Evolutionary conservation across 768 basidiomycete genomes (phyloP).

Genomic region (Tephrocybe sp.): DNA sequence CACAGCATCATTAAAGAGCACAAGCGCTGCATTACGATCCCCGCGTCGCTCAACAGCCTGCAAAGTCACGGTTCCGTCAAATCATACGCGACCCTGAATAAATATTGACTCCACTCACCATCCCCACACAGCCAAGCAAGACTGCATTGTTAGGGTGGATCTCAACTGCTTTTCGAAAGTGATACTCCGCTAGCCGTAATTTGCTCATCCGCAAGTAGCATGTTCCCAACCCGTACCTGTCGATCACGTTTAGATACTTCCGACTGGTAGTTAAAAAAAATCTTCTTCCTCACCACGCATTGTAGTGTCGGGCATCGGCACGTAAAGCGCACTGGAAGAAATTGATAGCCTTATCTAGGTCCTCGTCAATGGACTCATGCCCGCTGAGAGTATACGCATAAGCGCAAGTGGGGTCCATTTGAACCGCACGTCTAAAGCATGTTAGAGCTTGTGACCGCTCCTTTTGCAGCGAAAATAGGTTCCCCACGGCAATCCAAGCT

Average conservation of each 20-base stretch:
- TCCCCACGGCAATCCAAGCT: slow-evolving; percentile 96
- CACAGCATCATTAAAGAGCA: slow-evolving; percentile 81
- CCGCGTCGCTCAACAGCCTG: slow-evolving; percentile 90
- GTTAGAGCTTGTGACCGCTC: slow-evolving; percentile 91
- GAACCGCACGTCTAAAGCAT: slow-evolving; percentile 90
- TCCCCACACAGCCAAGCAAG: slow-evolving; percentile 93
- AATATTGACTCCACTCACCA: slow-evolving; percentile 59
- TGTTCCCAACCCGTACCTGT: slow-evolving; percentile 97
- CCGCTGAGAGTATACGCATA: slow-evolving; percentile 97
- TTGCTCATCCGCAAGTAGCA: slow-evolving; percentile 96
- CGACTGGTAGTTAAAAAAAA: slow-evolving; percentile 15
- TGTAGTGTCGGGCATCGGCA: slow-evolving; percentile 92
- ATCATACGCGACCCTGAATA: slow-evolving; percentile 16
- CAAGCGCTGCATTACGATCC: slow-evolving; percentile 72
- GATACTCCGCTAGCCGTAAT: slow-evolving; percentile 91
- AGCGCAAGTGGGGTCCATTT: slow-evolving; percentile 87
- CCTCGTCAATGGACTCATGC: slow-evolving; percentile 96
- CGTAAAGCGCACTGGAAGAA: slow-evolving; percentile 93
- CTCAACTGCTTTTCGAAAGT: slow-evolving; percentile 88
- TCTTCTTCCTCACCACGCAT: slow-evolving; percentile 80
- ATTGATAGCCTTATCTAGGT: slow-evolving; percentile 86
- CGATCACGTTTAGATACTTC: slow-evolving; percentile 27
- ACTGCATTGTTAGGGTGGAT: slow-evolving; percentile 96
- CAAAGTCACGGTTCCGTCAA: slow-evolving; percentile 27
- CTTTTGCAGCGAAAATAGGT: slow-evolving; percentile 93